A percentile compares a stretch with the other conserved stretches of the same genome.
Conservation (phyloP, 345 rosid genomes). For the Salix koriyanagi region DNA sequence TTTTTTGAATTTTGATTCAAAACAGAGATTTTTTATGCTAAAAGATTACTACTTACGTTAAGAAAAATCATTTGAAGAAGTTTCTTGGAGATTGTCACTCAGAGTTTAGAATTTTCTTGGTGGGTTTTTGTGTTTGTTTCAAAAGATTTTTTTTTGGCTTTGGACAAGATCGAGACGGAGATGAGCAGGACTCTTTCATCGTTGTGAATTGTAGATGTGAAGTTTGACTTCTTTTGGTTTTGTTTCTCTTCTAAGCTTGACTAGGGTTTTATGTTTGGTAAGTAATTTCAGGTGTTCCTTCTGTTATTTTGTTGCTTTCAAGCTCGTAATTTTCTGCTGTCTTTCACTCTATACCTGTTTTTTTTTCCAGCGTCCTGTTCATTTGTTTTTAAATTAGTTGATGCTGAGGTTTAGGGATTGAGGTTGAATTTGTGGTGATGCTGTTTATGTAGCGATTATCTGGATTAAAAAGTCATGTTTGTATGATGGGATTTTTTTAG, state of each 20-base stretch:
- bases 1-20: conserved; percentile 1
- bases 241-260: conserved; percentile 15
- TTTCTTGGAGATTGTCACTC: conserved; percentile 27
- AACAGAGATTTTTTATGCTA: neutral
- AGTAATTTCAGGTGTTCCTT: conserved; percentile 6
- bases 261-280: conserved; percentile 22
- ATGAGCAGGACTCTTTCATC: conserved; percentile 10
- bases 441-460: neutral
- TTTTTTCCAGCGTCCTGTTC: conserved; percentile 7
- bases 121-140: conserved; percentile 33
- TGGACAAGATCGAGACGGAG: conserved; percentile 26
- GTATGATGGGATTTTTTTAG: neutral
- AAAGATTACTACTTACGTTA: neutral
- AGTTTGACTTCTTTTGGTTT: conserved; percentile 29
- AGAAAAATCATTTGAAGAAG: conserved; percentile 14
- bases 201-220: conserved; percentile 5
- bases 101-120: conserved; percentile 23
- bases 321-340: neutral
- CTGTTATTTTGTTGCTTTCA: conserved; percentile 6
- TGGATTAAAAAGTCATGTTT: too few species aligned
- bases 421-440: conserved; percentile 4
- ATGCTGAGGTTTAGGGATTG: neutral
- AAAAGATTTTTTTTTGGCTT: conserved; percentile 5
- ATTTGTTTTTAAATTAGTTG: conserved; percentile 1
- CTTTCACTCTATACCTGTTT: neutral